These are phyloP conservation scores for Ustilago shanxiensis DNA, from an alignment of 1,284 basidiomycete species.

Conservation along the genomic window DNA sequence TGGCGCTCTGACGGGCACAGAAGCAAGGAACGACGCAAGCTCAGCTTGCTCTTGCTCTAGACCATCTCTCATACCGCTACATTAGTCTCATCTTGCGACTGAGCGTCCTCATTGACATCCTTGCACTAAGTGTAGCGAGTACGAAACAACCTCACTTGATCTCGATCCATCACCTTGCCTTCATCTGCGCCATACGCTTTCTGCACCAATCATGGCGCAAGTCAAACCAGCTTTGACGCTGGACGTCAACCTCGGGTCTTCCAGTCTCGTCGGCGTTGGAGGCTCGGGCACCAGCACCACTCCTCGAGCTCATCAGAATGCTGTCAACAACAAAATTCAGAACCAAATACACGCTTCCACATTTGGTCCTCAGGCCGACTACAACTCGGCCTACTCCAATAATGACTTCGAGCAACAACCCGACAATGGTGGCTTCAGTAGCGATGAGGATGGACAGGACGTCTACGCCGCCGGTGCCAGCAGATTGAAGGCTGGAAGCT, in stretches of 20 bases:
- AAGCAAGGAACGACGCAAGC: not conserved
- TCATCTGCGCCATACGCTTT: not conserved
- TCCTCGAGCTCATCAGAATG: conserved; percentile 42
- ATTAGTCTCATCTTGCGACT: no score
- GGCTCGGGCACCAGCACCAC: conserved; percentile 53
- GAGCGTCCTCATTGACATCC: not conserved
- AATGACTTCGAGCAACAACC: conserved; percentile 34
- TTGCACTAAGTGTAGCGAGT: not conserved
- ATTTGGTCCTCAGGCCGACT: conserved; percentile 33
- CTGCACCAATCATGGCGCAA: conserved; percentile 47
- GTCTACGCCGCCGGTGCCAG: conserved; percentile 49
- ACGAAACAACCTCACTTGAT: not conserved
- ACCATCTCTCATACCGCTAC: not conserved
- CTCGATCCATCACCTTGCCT: not conserved
- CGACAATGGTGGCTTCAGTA: conserved; percentile 60
- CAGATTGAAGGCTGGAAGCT: conserved; percentile 47
- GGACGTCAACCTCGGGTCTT: conserved; percentile 56
- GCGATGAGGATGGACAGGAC: conserved; percentile 56
- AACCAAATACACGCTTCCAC: conserved; percentile 52
- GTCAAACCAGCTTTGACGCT: conserved; percentile 59
- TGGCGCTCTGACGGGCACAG: not conserved
- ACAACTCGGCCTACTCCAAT: conserved; percentile 29
- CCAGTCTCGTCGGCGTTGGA: conserved; percentile 35
- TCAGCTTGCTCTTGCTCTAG: not conserved
- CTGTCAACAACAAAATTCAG: conserved; percentile 44